Evolutionary conservation across 1,139 yeast species (phyloP).

Genomic region (Taphrina confusa): DNA sequence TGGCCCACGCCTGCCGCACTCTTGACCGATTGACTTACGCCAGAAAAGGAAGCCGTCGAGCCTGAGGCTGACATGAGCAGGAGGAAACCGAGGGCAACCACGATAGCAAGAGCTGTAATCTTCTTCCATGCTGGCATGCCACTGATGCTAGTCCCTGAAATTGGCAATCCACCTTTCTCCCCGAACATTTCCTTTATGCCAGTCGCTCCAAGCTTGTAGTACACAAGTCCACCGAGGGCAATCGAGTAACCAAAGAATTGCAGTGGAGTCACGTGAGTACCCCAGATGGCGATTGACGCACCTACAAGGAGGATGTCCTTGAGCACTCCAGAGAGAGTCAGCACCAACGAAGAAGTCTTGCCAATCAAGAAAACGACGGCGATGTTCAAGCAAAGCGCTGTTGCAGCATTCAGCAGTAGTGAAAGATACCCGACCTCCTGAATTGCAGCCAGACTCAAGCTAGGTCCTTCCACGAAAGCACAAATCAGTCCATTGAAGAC

Average conservation of each 20-base stretch:
- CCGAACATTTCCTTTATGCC: conserved; percentile 16
- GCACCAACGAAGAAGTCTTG: conserved; percentile 42
- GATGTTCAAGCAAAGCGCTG: conserved; percentile 41
- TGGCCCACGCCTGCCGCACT: background rate
- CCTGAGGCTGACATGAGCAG: background rate
- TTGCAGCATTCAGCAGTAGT: conserved; percentile 39
- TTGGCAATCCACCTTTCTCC: conserved; percentile 7
- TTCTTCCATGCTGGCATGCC: conserved; percentile 5
- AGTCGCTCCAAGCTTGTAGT: conserved; percentile 40
- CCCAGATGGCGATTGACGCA: conserved; percentile 41
- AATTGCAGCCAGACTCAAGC: conserved; percentile 36
- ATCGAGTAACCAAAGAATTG: conserved; percentile 41
- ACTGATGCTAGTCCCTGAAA: background rate
- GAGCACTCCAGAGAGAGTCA: conserved; percentile 42
- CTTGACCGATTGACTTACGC: background rate
- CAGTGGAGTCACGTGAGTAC: conserved; percentile 39
- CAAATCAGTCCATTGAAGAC: conserved; percentile 27
- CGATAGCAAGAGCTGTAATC: background rate
- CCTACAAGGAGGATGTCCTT: conserved; percentile 41
- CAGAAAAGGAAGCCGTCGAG: background rate
- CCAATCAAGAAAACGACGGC: conserved; percentile 42
- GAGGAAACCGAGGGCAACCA: conserved; percentile 3
- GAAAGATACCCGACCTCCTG: conserved; percentile 37
- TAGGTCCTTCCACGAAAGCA: conserved; percentile 35
- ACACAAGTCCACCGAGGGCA: conserved; percentile 41